Percentiles rank a stretch among this genome's conserved stretches.
These are phyloP conservation scores for Leishmania martiniquensis DNA, from an alignment of 208 protist species.

Conservation along the genomic window DNA sequence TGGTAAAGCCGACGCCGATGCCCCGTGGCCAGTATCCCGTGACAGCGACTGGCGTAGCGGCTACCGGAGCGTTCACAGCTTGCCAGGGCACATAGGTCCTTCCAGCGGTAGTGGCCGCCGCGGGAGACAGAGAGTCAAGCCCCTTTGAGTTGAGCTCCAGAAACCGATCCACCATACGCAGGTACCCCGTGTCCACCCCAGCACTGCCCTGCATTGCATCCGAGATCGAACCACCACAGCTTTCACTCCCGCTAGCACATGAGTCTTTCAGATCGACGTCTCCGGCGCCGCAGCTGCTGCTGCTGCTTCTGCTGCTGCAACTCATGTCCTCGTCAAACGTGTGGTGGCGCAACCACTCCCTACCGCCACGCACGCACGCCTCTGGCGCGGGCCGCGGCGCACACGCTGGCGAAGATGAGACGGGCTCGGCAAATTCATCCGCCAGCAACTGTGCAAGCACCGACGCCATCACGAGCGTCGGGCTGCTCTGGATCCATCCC, in stretches of 20 bases:
- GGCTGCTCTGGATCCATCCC: constrained; percentile 58
- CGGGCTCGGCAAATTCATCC: constrained; percentile 2
- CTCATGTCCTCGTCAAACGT: constrained; percentile 1
- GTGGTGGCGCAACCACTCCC: neutral
- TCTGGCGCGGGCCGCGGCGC: neutral
- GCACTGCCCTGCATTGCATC: neutral
- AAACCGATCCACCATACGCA: constrained; percentile 36
- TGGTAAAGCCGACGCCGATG: neutral
- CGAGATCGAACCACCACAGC: neutral
- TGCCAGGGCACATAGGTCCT: neutral
- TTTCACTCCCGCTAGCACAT: neutral
- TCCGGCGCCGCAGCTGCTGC: neutral
- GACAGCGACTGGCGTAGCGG: no score
- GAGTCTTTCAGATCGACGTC: neutral
- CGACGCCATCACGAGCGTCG: constrained; percentile 60
- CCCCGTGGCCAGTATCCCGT: neutral
- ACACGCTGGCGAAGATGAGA: neutral
- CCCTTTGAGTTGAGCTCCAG: constrained; percentile 34
- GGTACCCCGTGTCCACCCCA: constrained; percentile 22
- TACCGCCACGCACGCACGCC: neutral
- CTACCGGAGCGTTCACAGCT: neutral
- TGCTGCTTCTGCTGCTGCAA: constrained; percentile 8
- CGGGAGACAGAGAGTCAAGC: constrained; percentile 30
- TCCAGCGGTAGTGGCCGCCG: neutral
- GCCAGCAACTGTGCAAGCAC: constrained; percentile 43